These are phyloP conservation scores for Ceratocystis alfenasii DNA, from an alignment of 2,329 filamentous ascomycete genomes.

Conservation along the genomic window DNA sequence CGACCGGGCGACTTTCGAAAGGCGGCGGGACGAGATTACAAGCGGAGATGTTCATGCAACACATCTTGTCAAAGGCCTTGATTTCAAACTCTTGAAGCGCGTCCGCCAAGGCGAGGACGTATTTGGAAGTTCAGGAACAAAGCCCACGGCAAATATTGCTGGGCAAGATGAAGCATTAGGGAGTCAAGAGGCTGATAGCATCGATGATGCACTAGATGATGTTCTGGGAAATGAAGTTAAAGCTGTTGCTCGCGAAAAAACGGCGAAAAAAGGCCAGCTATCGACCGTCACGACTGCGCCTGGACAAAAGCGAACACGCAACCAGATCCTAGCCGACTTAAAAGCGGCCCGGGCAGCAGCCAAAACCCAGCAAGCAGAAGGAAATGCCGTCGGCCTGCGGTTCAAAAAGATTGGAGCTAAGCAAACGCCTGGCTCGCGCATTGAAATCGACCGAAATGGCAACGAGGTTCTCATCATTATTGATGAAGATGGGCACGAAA, in stretches of 20 bases:
- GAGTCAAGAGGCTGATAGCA: conserved; percentile 24
- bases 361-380: conserved; percentile 33
- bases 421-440: conserved; percentile 42
- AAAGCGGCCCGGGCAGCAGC: conserved; percentile 51
- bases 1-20: conserved; percentile 65
- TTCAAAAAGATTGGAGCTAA: conserved; percentile 54
- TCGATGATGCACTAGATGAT: conserved; percentile 56
- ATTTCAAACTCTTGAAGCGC: conserved; percentile 65
- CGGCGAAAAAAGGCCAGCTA: conserved; percentile 46
- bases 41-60: conserved; percentile 72
- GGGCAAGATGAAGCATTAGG: conserved; percentile 28
- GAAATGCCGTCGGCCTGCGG: conserved; percentile 43
- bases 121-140: conserved; percentile 28
- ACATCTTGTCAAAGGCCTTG: conserved; percentile 83
- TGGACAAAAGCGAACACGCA: conserved; percentile 50
- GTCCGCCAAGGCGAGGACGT: conserved; percentile 59
- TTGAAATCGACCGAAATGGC: conserved; percentile 49
- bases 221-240: conserved; percentile 45
- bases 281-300: conserved; percentile 41
- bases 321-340: conserved; percentile 56
- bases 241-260: conserved; percentile 40
- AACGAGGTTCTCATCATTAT: conserved; percentile 53
- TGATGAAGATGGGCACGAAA: conserved; percentile 54
- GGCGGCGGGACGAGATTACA: conserved; percentile 60
- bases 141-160: conserved; percentile 41